Evolutionary conservation across 371 early-diverging fungal species (phyloP).

Genomic region (Mucor irregularis): DNA sequence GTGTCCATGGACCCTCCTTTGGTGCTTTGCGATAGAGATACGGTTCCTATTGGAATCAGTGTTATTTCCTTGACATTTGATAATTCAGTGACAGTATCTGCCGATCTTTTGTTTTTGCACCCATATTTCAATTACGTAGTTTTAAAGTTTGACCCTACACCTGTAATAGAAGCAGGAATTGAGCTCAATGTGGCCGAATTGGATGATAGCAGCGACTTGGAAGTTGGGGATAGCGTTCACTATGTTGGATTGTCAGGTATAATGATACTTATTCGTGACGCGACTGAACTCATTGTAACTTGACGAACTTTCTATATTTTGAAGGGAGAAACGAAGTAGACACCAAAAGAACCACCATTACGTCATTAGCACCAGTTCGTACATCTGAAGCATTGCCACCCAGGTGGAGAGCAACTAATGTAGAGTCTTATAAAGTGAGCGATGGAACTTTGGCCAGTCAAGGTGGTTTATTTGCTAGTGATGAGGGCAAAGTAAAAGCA

Average conservation of each 20-base stretch:
- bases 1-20: conserved; percentile 72
- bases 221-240: conserved; percentile 59
- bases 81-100: conserved; percentile 74
- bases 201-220: conserved; percentile 48
- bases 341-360: conserved; percentile 56
- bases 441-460: conserved; percentile 55
- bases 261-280: too few species aligned
- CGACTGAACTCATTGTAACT: too few species aligned
- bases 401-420: conserved; percentile 73
- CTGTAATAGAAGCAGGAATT: conserved; percentile 61
- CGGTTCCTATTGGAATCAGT: conserved; percentile 75
- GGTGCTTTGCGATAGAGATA: conserved; percentile 79
- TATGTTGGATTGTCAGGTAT: conserved; percentile 58
- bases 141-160: conserved; percentile 68
- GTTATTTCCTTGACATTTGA: conserved; percentile 81
- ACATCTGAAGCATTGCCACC: conserved; percentile 62
- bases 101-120: conserved; percentile 68
- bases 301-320: neutral
- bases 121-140: conserved; percentile 86
- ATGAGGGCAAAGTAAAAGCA: conserved; percentile 68
- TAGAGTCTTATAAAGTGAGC: conserved; percentile 75
- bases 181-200: conserved; percentile 50
- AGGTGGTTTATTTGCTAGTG: conserved; percentile 74
- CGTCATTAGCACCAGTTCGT: conserved; percentile 57
- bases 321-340: conserved; percentile 47